These are phyloP conservation scores for Cichorium intybus DNA, from an alignment of 140 eudicot species.

Conservation along the genomic window DNA sequence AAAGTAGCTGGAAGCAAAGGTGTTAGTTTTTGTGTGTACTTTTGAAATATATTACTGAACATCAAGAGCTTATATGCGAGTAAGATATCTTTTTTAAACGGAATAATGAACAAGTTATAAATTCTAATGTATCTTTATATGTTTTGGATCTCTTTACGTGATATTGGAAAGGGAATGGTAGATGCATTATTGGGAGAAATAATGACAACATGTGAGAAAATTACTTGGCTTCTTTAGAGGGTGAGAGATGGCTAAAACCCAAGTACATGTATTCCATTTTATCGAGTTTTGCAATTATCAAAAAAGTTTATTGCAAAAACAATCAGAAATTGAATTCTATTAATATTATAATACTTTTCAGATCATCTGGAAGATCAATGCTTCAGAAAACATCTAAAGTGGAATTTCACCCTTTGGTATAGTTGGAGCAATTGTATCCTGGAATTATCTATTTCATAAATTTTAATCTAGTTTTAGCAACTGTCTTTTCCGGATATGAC, in stretches of 20 bases:
- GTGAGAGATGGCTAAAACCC: conserved; percentile 94
- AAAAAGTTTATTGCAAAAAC: neutral
- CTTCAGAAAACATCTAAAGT: conserved; percentile 86
- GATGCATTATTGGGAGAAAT: conserved; percentile 99
- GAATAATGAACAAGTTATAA: neutral
- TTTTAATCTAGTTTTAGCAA: conserved; percentile 96
- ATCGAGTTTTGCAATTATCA: neutral
- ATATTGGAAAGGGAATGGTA: conserved; percentile 96
- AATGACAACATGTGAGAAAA: conserved; percentile 97
- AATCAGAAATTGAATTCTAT: neutral
- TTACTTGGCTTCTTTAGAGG: conserved; percentile 95
- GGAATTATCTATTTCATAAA: conserved; percentile 98
- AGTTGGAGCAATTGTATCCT: conserved; percentile 96
- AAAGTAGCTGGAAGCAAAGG: conserved; percentile 97
- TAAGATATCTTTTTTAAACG: conserved; percentile 26
- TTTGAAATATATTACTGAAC: conserved; percentile 87
- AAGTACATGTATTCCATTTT: conserved; percentile 61
- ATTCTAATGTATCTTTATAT: conserved; percentile 5
- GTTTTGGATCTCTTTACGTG: conserved; percentile 90
- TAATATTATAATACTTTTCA: conserved; percentile 18
- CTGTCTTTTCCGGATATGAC: conserved; percentile 90
- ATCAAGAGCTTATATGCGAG: conserved; percentile 98
- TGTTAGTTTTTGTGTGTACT: conserved; percentile 94
- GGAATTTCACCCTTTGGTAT: conserved; percentile 97
- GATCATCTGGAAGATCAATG: conserved; percentile 97